Base-by-base conservation (phyloP, 1,284 basidiomycete genomes). In the Ceratobasidium sp. region DNA sequence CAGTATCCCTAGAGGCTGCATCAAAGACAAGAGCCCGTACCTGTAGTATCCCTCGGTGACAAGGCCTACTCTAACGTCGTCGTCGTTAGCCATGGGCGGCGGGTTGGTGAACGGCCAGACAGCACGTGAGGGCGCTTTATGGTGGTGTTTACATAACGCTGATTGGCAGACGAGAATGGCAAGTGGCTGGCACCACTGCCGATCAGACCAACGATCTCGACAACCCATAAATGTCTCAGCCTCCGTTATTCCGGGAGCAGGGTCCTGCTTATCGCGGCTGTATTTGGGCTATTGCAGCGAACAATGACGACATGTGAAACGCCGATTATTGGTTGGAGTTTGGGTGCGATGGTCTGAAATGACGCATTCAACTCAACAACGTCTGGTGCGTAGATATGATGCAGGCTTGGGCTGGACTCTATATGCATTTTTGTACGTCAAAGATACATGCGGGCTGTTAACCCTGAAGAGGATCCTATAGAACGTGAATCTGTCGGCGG, bases 21-120 rank as follows among this genome's bases (percentile, higher is more conserved):
- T 21, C 18, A 55, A 30, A 32, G n/a, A 46, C 1, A 28, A 4
- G 26, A 26, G 26, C 41, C 0, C 65, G 2, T 46, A 69, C 65
- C 65, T 69, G 32, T 57, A 69, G 21, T 53, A 69, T 16, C 65
- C 65, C 26, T 69, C 65, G 14, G 23, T 69, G n/a, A 69, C 26
- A n/a, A 30, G 41, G 9, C 53, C 65, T 30, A 43, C 39, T 26
- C 48, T 69, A n/a, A 21, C 26, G 1, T 65, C 32, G 10, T 41
- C 62, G n/a, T 30, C 52, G 58, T 69, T 32, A n/a, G 16, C 39
- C 23, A 28, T 55, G 65, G 53, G 41, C 52, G 53, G 23, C 23
- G 53, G 52, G 64, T 67, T 26, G 43, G 43, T 3, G 6, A 18
- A 57, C 26, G 65, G 28, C 21, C 18, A 28, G 62, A 21, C 52